Evolutionary conservation across 805 yeast genomes (phyloP).

Genomic region (Saccharomyces paradoxus): DNA sequence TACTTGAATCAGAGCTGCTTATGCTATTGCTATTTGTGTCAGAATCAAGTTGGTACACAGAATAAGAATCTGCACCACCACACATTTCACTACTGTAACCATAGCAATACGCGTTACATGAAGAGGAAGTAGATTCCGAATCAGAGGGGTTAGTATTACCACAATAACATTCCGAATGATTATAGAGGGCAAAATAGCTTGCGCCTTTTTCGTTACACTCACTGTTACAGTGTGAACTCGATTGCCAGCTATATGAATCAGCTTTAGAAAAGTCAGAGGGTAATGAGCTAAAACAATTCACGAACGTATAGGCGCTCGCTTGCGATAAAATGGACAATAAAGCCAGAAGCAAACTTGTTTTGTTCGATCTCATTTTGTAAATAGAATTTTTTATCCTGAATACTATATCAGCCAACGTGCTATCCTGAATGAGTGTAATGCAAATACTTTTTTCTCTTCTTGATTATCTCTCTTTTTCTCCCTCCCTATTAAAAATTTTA

Average conservation of each 20-base stretch:
- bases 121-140: constrained; percentile 9
- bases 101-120: constrained; percentile 36
- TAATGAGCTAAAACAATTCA: constrained; percentile 24
- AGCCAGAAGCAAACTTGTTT: neutral
- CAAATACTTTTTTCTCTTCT: neutral
- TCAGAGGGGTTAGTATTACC: constrained; percentile 19
- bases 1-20: constrained; percentile 10
- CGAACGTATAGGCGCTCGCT: constrained; percentile 10
- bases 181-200: constrained; percentile 25
- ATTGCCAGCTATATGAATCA: constrained; percentile 20
- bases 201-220: constrained; percentile 15
- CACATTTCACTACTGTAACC: constrained; percentile 56
- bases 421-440: neutral
- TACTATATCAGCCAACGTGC: neutral
- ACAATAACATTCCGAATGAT: constrained; percentile 28
- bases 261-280: constrained; percentile 24
- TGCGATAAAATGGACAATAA: neutral
- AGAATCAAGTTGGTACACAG: constrained; percentile 35
- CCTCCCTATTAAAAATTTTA: neutral
- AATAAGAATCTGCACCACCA: constrained; percentile 48
- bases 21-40: constrained; percentile 2
- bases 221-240: constrained; percentile 21
- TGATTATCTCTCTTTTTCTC: neutral
- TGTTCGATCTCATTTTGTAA: neutral
- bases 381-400: neutral